Evolutionary conservation across 176 grass and related monocot species (phyloP).

Genomic region (Aegilops speltoides): DNA sequence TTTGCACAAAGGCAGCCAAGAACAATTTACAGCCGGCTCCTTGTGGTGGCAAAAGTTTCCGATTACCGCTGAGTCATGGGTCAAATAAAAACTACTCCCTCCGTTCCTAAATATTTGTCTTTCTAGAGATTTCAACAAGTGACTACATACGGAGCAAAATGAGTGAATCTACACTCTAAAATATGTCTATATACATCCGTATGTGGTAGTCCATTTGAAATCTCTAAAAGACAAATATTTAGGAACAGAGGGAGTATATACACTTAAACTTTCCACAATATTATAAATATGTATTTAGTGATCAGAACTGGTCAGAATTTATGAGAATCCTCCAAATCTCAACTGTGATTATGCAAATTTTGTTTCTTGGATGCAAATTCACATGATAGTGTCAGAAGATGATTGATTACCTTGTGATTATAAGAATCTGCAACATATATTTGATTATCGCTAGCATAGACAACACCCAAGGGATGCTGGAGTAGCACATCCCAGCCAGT

Average conservation of each 20-base stretch:
- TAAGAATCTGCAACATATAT: slow-evolving; percentile 97
- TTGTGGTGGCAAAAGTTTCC: background rate
- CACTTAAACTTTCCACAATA: background rate
- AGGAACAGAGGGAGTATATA: background rate
- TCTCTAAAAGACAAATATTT: too few species aligned
- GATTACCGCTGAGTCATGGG: background rate
- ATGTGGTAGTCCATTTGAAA: too few species aligned
- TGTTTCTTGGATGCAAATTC: slow-evolving; percentile 6
- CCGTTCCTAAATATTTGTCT: too few species aligned
- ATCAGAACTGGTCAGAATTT: background rate
- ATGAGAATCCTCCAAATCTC: slow-evolving; percentile 1
- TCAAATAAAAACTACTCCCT: background rate
- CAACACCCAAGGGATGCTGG: slow-evolving; percentile 86
- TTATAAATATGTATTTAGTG: background rate
- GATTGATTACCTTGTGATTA: slow-evolving; percentile 88
- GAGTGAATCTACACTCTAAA: too few species aligned
- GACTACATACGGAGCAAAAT: too few species aligned
- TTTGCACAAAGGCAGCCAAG: background rate
- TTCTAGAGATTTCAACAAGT: too few species aligned
- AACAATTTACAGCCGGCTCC: background rate
- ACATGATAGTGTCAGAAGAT: slow-evolving; percentile 19
- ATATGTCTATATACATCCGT: too few species aligned
- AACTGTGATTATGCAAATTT: background rate
- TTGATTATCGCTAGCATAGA: slow-evolving; percentile 72
- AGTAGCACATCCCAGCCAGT: slow-evolving; percentile 75